These are phyloP conservation scores for Nepenthes mirabilis DNA, from an alignment of 148 eudicot genomes.

Conservation along the genomic window DNA sequence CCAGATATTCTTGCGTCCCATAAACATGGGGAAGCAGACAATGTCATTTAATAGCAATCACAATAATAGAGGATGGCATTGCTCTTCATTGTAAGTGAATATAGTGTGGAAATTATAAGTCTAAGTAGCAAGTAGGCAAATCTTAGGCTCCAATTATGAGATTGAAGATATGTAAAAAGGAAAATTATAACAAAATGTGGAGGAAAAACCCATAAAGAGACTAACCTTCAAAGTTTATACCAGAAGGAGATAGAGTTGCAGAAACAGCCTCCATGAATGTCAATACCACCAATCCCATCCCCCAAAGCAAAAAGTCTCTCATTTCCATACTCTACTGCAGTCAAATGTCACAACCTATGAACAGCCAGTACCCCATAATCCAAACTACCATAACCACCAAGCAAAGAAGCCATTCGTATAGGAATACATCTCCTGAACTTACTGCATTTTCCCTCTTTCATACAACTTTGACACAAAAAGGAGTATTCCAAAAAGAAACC, in stretches of 20 bases:
- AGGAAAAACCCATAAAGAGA: background rate
- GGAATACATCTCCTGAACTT: conserved; percentile 9
- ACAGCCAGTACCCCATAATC: conserved; percentile 4
- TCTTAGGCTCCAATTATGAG: no score
- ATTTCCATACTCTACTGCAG: conserved; percentile 5
- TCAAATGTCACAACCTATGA: conserved; percentile 1
- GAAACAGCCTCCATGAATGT: conserved; percentile 20
- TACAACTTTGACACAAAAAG: conserved; percentile 2
- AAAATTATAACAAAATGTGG: background rate
- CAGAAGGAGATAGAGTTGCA: conserved; percentile 88
- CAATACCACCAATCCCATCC: conserved; percentile 5
- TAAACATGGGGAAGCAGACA: no score
- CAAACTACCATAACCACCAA: conserved; percentile 6
- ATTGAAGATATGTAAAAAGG: background rate
- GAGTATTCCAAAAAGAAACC: background rate
- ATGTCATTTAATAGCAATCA: no score
- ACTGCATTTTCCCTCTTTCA: background rate
- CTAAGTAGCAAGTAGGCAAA: no score
- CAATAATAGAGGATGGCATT: no score
- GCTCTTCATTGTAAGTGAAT: no score
- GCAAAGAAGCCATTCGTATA: conserved; percentile 12
- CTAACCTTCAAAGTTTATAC: conserved; percentile 44
- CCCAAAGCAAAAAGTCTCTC: conserved; percentile 1
- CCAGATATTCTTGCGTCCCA: no score
- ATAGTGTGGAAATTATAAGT: no score